Percentiles rank a stretch among this genome's conserved stretches.
Evolutionary conservation across 148 eudicot species (phyloP).

Genomic region (Amaranthus hypochondriacus): DNA sequence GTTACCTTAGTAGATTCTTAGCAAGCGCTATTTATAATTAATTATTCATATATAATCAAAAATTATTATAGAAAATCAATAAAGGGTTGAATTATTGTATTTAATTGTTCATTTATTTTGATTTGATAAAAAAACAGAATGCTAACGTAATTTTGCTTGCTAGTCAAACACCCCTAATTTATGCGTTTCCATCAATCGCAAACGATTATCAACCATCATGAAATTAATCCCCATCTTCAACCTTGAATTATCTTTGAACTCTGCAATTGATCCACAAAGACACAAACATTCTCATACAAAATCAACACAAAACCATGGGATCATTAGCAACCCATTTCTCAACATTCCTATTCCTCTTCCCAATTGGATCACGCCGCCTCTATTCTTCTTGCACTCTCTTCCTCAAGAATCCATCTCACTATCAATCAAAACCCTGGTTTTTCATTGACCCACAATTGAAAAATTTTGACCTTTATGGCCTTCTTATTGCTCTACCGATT

Average conservation of each 20-base stretch:
- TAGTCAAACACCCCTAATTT: background rate
- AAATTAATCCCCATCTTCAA: background rate
- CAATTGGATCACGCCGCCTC: constrained; percentile 57
- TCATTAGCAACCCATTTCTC: constrained; percentile 55
- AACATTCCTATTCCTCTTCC: constrained; percentile 51
- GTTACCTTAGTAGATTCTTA: too few species aligned
- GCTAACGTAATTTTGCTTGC: too few species aligned
- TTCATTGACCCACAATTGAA: constrained; percentile 60
- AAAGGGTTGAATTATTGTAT: too few species aligned
- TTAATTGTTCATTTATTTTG: too few species aligned
- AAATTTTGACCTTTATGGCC: constrained; percentile 60
- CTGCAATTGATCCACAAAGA: background rate
- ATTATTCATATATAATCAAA: too few species aligned
- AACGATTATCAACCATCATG: background rate
- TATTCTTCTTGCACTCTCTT: constrained; percentile 43
- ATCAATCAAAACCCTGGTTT: constrained; percentile 66
- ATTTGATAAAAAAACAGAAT: too few species aligned
- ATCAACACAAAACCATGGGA: constrained; percentile 35
- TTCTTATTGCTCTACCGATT: constrained; percentile 55
- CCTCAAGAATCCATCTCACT: constrained; percentile 62
- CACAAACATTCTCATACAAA: background rate
- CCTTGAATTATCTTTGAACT: background rate
- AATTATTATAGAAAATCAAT: too few species aligned
- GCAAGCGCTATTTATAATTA: too few species aligned
- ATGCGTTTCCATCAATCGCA: background rate